Conservation (phyloP, 2,329 filamentous ascomycete genomes). For the Lomentospora prolificans region DNA sequence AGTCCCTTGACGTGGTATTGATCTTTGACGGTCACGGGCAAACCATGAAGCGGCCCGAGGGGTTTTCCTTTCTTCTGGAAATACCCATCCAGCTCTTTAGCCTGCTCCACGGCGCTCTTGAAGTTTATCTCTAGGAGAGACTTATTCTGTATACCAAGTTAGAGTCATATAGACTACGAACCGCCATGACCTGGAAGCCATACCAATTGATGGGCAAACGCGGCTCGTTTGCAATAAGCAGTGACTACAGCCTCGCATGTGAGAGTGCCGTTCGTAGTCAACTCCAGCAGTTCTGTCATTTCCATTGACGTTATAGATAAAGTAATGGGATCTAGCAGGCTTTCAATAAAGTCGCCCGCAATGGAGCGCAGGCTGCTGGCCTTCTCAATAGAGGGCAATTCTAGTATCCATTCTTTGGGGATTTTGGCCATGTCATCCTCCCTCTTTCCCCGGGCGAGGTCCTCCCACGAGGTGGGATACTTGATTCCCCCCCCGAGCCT, state of each 20-base stretch:
- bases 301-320: not conserved
- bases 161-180: not conserved
- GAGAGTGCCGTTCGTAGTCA: not conserved
- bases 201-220: slow-evolving; percentile 12
- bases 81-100: slow-evolving; percentile 34
- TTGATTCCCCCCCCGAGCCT: not conserved
- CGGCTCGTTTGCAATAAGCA: slow-evolving; percentile 11
- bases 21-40: slow-evolving; percentile 46
- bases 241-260: slow-evolving; percentile 8
- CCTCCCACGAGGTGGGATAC: not conserved
- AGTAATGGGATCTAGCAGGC: not conserved
- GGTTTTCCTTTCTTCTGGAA: slow-evolving; percentile 27
- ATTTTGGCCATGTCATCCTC: not conserved
- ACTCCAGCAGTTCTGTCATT: not conserved
- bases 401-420: not conserved
- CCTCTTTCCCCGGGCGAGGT: not conserved
- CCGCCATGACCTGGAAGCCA: not conserved
- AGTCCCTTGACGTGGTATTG: slow-evolving; percentile 50
- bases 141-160: slow-evolving; percentile 3
- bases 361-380: not conserved
- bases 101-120: slow-evolving; percentile 31
- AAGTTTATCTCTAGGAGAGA: slow-evolving; percentile 36
- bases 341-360: slow-evolving; percentile 3
- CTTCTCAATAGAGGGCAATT: not conserved
- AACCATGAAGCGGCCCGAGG: slow-evolving; percentile 51